phyloP scores from a whole-genome alignment of 441 rosid genomes.

The Raphanus hybrid region DNA sequence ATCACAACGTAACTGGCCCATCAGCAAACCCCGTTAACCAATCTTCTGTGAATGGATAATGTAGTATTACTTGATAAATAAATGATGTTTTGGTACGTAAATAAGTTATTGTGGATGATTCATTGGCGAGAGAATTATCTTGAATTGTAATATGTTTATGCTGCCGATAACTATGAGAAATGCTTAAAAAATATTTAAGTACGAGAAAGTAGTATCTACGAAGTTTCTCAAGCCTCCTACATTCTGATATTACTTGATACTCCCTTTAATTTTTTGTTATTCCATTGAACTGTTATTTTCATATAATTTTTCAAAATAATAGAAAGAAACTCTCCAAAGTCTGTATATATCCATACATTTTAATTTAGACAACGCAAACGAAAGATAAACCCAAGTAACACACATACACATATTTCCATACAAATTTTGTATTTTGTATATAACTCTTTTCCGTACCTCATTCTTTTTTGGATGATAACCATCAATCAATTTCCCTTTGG shows the following conservation, averaged over 20 bases:
- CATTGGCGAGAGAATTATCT: background rate
- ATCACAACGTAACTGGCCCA: too few species aligned
- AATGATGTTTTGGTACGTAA: background rate
- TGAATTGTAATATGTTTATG: background rate
- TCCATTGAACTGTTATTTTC: background rate
- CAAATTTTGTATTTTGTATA: conserved; percentile 15
- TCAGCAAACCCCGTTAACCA: background rate
- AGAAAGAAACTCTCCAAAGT: conserved; percentile 8
- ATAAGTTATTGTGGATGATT: background rate
- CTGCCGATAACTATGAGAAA: conserved; percentile 7
- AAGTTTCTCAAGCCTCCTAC: conserved; percentile 8
- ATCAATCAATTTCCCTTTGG: conserved; percentile 61
- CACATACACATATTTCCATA: conserved; percentile 30
- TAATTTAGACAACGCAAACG: conserved; percentile 14
- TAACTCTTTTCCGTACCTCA: conserved; percentile 8
- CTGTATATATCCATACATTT: conserved; percentile 14
- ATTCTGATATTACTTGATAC: background rate
- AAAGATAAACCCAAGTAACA: conserved; percentile 32
- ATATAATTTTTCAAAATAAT: background rate
- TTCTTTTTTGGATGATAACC: conserved; percentile 8
- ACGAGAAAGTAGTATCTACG: background rate
- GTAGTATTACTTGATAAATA: background rate
- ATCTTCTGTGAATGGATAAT: background rate
- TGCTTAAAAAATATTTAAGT: conserved; percentile 4
- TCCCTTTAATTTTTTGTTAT: background rate